Percentiles rank a stretch among this genome's conserved stretches.
Evolutionary conservation across 768 basidiomycete species (phyloP).

Genomic region (Austroboletus eburneus): DNA sequence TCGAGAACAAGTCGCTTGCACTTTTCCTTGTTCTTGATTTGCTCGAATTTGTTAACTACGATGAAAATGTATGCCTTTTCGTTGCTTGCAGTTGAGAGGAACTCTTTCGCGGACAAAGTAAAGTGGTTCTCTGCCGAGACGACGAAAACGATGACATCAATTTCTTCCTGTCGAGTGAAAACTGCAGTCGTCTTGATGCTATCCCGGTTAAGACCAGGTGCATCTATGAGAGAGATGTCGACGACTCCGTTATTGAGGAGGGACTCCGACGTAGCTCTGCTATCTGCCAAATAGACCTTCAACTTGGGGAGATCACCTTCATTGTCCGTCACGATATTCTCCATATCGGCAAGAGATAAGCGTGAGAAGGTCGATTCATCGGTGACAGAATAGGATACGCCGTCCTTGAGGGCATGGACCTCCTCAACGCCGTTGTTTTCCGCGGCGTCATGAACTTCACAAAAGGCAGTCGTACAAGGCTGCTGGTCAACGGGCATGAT

Average conservation of each 20-base stretch:
- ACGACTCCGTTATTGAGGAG: conserved; percentile 93
- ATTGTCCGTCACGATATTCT: conserved; percentile 63
- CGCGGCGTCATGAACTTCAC: conserved; percentile 89
- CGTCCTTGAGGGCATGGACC: conserved; percentile 76
- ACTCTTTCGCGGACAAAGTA: conserved; percentile 92
- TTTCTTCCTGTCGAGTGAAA: conserved; percentile 95
- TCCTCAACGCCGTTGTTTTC: conserved; percentile 81
- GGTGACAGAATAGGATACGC: conserved; percentile 57
- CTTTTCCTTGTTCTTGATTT: conserved; percentile 92
- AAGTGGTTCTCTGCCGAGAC: conserved; percentile 99
- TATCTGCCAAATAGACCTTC: conserved; percentile 87
- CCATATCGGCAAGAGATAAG: conserved; percentile 63
- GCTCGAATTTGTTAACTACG: conserved; percentile 97
- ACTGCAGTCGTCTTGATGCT: conserved; percentile 91
- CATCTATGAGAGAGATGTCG: conserved; percentile 97
- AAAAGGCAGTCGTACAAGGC: conserved; percentile 95
- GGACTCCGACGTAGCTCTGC: conserved; percentile 71
- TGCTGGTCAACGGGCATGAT: conserved; percentile 98
- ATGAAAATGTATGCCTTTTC: conserved; percentile 99
- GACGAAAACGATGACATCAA: conserved; percentile 97
- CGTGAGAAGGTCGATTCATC: conserved; percentile 78
- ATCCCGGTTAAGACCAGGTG: conserved; percentile 95
- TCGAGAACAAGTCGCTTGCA: conserved; percentile 86
- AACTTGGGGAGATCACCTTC: conserved; percentile 62
- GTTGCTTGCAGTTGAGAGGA: conserved; percentile 86